These are phyloP conservation scores for Phytopythium aichiense DNA, from an alignment of 352 stramenopile genomes.

Conservation along the genomic window DNA sequence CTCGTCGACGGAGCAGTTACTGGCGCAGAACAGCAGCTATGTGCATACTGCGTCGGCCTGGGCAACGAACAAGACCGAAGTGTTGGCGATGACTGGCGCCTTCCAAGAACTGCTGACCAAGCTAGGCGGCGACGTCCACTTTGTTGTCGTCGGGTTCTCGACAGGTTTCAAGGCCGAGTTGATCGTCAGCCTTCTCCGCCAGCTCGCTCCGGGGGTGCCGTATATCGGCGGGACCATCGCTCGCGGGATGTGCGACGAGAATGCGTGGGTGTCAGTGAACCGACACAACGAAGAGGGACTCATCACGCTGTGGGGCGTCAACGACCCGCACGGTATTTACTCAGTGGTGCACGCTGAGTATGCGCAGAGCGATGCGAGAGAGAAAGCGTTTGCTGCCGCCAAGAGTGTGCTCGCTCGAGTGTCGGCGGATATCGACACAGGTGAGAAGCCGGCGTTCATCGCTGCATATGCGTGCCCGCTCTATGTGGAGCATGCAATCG, in stretches of 20 bases:
- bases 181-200: constrained; percentile 65
- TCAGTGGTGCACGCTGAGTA: constrained; percentile 79
- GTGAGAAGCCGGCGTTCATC: constrained; percentile 77
- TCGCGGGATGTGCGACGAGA: constrained; percentile 83
- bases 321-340: constrained; percentile 80
- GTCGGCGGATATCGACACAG: constrained; percentile 45
- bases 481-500: constrained; percentile 79
- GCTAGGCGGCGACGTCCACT: constrained; percentile 73
- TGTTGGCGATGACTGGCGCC: constrained; percentile 64
- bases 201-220: constrained; percentile 71
- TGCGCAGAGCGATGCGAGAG: constrained; percentile 68
- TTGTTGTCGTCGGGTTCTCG: constrained; percentile 83
- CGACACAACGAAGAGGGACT: constrained; percentile 80
- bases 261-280: constrained; percentile 86
- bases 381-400: constrained; percentile 72
- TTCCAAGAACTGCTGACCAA: constrained; percentile 81
- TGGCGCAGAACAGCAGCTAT: constrained; percentile 53
- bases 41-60: constrained; percentile 69
- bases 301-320: constrained; percentile 82
- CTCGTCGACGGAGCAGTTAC: constrained; percentile 42
- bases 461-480: constrained; percentile 76
- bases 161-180: constrained; percentile 75
- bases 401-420: constrained; percentile 62
- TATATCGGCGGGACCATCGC: constrained; percentile 85
- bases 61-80: constrained; percentile 71